These are phyloP conservation scores for Aspergillus persii DNA, from an alignment of 2,329 filamentous ascomycete genomes.

Conservation along the genomic window DNA sequence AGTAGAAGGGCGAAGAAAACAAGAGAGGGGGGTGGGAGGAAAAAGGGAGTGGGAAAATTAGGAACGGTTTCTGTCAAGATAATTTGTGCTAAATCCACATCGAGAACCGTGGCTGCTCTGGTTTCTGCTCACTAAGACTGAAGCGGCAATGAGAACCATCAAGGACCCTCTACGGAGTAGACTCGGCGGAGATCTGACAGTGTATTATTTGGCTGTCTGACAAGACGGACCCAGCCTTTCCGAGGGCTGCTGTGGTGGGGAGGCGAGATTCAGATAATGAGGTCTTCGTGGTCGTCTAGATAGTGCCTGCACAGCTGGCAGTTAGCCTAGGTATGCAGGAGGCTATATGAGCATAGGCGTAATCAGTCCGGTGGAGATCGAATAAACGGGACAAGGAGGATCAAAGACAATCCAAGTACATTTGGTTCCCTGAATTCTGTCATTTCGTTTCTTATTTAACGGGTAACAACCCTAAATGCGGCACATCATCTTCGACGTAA, in stretches of 20 bases:
- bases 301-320: neutral
- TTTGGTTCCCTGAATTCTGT: neutral
- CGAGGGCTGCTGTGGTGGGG: neutral
- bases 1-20: neutral
- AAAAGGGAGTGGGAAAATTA: constrained; percentile 1
- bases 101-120: neutral
- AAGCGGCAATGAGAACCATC: neutral
- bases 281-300: neutral
- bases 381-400: neutral
- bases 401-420: neutral
- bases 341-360: neutral
- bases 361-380: neutral
- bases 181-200: neutral
- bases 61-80: neutral
- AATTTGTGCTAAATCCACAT: neutral
- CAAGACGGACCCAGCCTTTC: neutral
- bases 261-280: neutral
- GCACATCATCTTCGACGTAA: neutral
- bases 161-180: neutral
- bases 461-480: neutral
- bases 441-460: neutral
- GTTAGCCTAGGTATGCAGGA: neutral
- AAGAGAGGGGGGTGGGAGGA: neutral
- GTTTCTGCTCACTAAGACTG: neutral
- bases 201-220: neutral